Evolutionary conservation across 495 filamentous ascomycete species (phyloP).

Genomic region (Hypoxylon fragiforme): DNA sequence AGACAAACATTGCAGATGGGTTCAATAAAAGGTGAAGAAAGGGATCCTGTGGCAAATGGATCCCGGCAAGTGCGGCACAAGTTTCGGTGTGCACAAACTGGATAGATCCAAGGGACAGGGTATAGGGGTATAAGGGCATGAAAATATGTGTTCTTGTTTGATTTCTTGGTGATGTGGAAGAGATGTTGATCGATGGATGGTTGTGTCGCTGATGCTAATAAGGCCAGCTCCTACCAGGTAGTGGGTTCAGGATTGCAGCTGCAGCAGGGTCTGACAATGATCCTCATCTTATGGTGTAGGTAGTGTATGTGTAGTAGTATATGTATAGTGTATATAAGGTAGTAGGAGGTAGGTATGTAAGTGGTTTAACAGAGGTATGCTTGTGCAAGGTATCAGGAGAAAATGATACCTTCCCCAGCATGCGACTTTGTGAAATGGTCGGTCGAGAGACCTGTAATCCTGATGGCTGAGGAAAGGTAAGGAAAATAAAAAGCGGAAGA

Average conservation of each 20-base stretch:
- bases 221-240: constrained; percentile 7
- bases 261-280: constrained; percentile 6
- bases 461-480: background rate
- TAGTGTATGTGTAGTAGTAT: no score
- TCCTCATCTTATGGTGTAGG: constrained; percentile 2
- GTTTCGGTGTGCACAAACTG: constrained; percentile 22
- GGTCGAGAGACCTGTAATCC: constrained; percentile 2
- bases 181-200: constrained; percentile 10
- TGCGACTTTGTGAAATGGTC: constrained; percentile 6
- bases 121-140: background rate
- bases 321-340: no score
- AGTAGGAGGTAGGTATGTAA: no score
- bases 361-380: constrained; percentile 22
- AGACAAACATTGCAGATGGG: no score
- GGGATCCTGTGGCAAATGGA: constrained; percentile 1
- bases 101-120: background rate
- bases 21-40: background rate
- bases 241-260: constrained; percentile 5
- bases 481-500: background rate
- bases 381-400: constrained; percentile 27
- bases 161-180: constrained; percentile 14
- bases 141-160: constrained; percentile 1
- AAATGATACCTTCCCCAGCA: constrained; percentile 17
- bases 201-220: constrained; percentile 17
- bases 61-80: constrained; percentile 24